Base-by-base conservation (phyloP, 441 rosid species). In the Erodium moschatum region DNA sequence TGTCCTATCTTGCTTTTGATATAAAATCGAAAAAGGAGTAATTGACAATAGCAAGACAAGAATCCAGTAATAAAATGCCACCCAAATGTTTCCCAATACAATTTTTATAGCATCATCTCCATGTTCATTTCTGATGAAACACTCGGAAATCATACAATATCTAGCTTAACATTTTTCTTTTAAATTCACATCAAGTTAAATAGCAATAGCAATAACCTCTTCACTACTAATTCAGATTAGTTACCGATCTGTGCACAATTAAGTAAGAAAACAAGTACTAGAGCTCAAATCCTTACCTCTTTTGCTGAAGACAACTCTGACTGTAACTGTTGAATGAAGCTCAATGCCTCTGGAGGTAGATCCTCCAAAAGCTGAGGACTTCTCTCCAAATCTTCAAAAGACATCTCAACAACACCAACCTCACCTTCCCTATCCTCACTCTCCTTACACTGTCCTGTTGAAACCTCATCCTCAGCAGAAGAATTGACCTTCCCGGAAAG, bases 341-440 rank as follows among this genome's bases (percentile, higher is more conserved):
- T 85, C 74, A 85, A 78, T 13, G 90, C 90, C 74, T 88, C 85
- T 0, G 86, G 87, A 60, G 96, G 76, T 71, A 87, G 76, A 76
- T 83, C 90, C 68, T 83, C 86, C 2, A 89, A 82, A 73, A 84
- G 72, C 79, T 79, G 86, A 42, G 88, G 81, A 56, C 82, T 81
- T 73, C 81, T 68, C 68, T 84, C 87, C 67, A 83, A 75, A 62
- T 85, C 87, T 62, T 78, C 81, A 31, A 67, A 64, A 63, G 73
- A 69, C 63, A 21, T 11, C 35, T 58, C 64, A 58, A 15, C 62
- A 60, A 35, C 70, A 70, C 63, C 72, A 70, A 48, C 72, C 48
- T 54, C 68, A 60, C 78, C 62, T 75, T 76, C 72, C 24, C 67
- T 68, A 70, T 76, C 75, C 65, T 74, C 80, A 60, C 65, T 66